These are phyloP conservation scores for Eimeria nieschulzi DNA, from an alignment of 169 alveolate genomes.

Conservation along the genomic window DNA sequence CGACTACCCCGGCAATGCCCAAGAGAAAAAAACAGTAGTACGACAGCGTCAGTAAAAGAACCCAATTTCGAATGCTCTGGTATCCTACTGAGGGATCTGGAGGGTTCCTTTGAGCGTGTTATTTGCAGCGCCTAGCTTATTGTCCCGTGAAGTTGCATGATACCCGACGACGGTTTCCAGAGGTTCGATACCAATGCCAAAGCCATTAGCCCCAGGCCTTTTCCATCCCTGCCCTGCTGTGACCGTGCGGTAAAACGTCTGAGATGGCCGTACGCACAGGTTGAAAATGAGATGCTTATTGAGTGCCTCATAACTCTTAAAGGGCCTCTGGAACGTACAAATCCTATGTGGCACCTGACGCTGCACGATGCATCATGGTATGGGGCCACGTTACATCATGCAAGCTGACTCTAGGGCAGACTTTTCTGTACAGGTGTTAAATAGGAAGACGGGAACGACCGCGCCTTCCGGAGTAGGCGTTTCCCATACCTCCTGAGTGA, in stretches of 20 bases:
- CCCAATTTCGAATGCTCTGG: neutral
- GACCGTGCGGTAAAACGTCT: slow-evolving; percentile 52
- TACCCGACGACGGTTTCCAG: slow-evolving; percentile 45
- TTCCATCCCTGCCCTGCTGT: slow-evolving; percentile 44
- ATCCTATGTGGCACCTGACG: too few relatives aligned
- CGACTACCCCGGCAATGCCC: too few relatives aligned
- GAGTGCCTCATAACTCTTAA: too few relatives aligned
- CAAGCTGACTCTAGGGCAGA: too few relatives aligned
- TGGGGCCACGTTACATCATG: too few relatives aligned
- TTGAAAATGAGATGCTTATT: too few relatives aligned
- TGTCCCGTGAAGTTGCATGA: slow-evolving; percentile 46
- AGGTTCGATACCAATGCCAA: slow-evolving; percentile 61
- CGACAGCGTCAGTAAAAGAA: too few relatives aligned
- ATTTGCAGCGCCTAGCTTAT: slow-evolving; percentile 50
- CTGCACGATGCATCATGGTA: too few relatives aligned
- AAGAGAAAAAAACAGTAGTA: too few relatives aligned
- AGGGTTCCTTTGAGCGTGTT: slow-evolving; percentile 43
- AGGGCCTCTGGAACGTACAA: too few relatives aligned
- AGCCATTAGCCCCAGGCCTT: slow-evolving; percentile 36
- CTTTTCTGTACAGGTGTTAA: too few relatives aligned
- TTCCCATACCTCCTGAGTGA: slow-evolving; percentile 36
- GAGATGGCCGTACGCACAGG: neutral
- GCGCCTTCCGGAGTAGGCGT: neutral
- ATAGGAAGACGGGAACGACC: too few relatives aligned
- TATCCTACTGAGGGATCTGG: slow-evolving; percentile 26